Evolutionary conservation across 2,329 filamentous ascomycete species (phyloP), one percentile per base, ranked within the genome.

Genomic region (Phyllosticta ampelicida): DNA sequence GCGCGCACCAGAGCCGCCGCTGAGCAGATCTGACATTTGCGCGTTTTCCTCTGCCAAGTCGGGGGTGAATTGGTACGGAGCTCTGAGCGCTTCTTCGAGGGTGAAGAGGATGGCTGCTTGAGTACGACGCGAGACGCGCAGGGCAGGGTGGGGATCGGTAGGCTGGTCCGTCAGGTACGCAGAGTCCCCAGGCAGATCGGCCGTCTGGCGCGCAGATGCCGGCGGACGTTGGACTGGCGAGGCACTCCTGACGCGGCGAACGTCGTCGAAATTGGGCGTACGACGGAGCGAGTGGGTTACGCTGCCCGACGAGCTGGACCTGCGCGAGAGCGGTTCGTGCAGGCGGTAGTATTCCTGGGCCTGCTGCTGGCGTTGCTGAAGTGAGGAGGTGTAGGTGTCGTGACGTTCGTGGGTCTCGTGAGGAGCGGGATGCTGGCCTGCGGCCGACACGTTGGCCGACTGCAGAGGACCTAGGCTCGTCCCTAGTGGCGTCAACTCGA

Each of bases 41-140:
- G 91, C 89, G 80, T 89, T 87, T 77, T 95, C 89, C 78, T 99
- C 94, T 61, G 86, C 80, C 65, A 86, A 76, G 73, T 96, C 90
- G 21, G 87, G 81, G 9, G 90, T 95, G 74, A 97, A 95, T 53
- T 84, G 78, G 64, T 90, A 82, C 1, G 92, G 90, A 52, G 86
- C 82, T 64, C 91, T 86, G 64, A 97, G 80, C 44, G 89, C 90
- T 76, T 95, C 90, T 77, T 97, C 91, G 59, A 97, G 83, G 44
- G 90, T 85, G 77, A 88, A 97, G 66, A 95, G 86, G 70, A 99
- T 91, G 44, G 94, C 92, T 71, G 87, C 89, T 63, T 89, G 88
- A 52, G 90, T 96, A 63, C 88, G 85, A 65, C 84, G 86, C 53
- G 90, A 96, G 71, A 96, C 86, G 67, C 83, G 84, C 66, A 72